These are phyloP conservation scores for Acorus calamus DNA, from an alignment of 106 monocot species.

Conservation along the genomic window DNA sequence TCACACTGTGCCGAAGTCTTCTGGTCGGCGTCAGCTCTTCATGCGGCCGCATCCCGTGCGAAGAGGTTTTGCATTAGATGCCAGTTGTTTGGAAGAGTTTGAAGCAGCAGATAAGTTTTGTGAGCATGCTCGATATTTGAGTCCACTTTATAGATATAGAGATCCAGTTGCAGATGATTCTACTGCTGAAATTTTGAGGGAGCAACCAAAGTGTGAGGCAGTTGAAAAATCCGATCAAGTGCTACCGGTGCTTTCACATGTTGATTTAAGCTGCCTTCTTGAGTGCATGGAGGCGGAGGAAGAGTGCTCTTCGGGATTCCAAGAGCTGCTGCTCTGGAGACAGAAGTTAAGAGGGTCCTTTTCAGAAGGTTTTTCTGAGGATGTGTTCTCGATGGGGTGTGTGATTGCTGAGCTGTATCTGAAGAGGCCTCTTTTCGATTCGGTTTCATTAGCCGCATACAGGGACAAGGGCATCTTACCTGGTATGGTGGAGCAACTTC, in stretches of 20 bases:
- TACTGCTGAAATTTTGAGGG: neutral
- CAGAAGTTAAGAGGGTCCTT: constrained; percentile 25
- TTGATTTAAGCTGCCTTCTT: constrained; percentile 42
- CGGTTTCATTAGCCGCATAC: constrained; percentile 57
- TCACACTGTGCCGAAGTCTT: constrained; percentile 53
- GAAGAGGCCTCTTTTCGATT: constrained; percentile 75
- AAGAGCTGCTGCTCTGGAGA: constrained; percentile 61
- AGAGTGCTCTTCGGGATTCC: constrained; percentile 33
- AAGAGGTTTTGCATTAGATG: constrained; percentile 17
- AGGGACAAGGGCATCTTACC: constrained; percentile 55
- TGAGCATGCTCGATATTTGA: constrained; percentile 38
- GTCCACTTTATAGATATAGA: constrained; percentile 46
- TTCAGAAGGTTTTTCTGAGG: constrained; percentile 51
- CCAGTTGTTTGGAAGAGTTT: constrained; percentile 47
- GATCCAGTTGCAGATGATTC: constrained; percentile 4
- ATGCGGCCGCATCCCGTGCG: constrained; percentile 75
- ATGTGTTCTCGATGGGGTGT: constrained; percentile 87
- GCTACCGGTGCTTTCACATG: constrained; percentile 3
- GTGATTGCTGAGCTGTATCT: constrained; percentile 80
- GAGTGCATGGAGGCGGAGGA: constrained; percentile 67
- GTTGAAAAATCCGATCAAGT: neutral
- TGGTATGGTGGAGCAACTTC: constrained; percentile 46
- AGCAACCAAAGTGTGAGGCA: neutral
- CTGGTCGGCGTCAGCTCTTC: constrained; percentile 75
- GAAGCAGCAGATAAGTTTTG: constrained; percentile 65